Evolutionary conservation across 2,329 filamentous ascomycete genomes (phyloP), one percentile per base, ranked within the genome.

Genomic region (Neocatenulostroma microsporum): DNA sequence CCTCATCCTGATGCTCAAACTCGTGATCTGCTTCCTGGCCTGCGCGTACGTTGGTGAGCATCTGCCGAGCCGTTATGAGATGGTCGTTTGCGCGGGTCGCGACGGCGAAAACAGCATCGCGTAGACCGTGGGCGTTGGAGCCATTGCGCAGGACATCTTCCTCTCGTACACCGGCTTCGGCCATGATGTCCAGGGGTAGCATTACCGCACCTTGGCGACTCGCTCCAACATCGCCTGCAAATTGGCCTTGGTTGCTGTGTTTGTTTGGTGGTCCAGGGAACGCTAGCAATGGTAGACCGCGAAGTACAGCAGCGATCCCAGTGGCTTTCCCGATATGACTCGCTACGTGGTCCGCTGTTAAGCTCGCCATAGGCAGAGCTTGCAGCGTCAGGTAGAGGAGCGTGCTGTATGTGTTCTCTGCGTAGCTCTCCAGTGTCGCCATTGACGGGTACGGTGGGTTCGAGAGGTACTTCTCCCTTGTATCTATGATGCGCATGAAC

Each of bases 81-180:
- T 98, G 91, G 58, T 98, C 91, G 55, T 93, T 93, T 5, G 91
- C 91, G 24, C 89, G 76, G 0, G 91, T 98, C 0, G 91, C 91
- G 11, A 98, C 85, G 3, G 78, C 74, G 62, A 96, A 98, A 1
- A 96, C 78, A 3, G 88, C 89, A 60, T 98, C 89, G 42, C 83
- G 79, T 13, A 96, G 69, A 0, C 88, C 88, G 0, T 77, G 70
- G 0, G 89, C 89, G n/a, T 76, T 66, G 0, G 82, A 78, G 0
- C 88, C 89, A 26, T 79, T 72, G 7, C 89, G 75, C 41, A 94
- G 84, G 0, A 98, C 81, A 29, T 94, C 84, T 57, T 98, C 91
- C 58, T 96, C 89, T 35, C 78, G 78, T 1, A 96, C 73, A 1
- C 80, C 80, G 4, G 75, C 68, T 49, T 89, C 78, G 0, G 84